Evolutionary conservation across 140 eudicot species (phyloP), one percentile per base, ranked within the genome.

Genomic region (Stevia rebaudiana): DNA sequence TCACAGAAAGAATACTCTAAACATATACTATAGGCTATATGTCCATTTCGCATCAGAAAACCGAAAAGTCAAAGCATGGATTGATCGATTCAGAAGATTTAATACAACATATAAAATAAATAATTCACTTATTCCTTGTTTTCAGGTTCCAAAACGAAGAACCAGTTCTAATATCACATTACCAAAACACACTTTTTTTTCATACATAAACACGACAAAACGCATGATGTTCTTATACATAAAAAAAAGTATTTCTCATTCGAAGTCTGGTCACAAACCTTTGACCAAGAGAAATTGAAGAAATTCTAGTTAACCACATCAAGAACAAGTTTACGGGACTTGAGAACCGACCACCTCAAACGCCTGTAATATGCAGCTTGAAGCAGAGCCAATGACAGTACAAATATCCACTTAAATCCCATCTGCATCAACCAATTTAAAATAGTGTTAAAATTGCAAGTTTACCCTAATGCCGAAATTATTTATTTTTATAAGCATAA

Each of bases 361-460:
- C 95, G 97, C 70, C 95, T 78, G 77, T 86, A 86, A 66, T 86
- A 89, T 43, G 80, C 97, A 54, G 97, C 97, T 79, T 85, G 95
- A 70, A 89, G 92, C 33, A 86, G 77, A 22, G 97, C 97, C 17
- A 89, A 61, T 46, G 97, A 89, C 84, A 65, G 30, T 68, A 68
- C 74, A 42, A 68, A 68, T 54, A 68, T 68, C 74, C 74, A 71
- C 74, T 89, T 89, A 79, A 89, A 89, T 39, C 97, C 97, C 97
- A 89, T 89, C 97, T 89, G 80, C 78, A 74, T 3, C 56, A 25
- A 7, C 28, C 1, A 67, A 55, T 11, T 42, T 28, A 55, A 55
- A 55, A n/a, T 18, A n/a, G 7, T 28, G 8, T 8, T 1, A 17
- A 12, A 12, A 54, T 54, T 44, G 5, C 2, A 13, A 44, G 15